Evolutionary conservation across 768 basidiomycete genomes (phyloP).

Genomic region (Ramaria sp.): DNA sequence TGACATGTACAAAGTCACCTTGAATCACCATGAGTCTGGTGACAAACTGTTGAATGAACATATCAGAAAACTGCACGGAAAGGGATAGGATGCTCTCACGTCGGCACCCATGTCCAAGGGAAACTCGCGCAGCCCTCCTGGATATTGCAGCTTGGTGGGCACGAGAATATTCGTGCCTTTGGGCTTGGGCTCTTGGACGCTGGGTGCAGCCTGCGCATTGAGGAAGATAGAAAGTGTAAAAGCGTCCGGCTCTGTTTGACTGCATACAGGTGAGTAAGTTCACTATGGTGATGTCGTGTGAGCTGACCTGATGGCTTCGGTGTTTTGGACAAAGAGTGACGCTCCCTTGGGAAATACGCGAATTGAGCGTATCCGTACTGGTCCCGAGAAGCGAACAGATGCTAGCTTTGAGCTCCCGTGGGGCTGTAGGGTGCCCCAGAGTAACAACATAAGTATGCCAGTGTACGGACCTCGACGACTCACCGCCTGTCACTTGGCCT

Average conservation of each 20-base stretch:
- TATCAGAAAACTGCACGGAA: constrained; percentile 8
- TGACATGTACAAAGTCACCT: constrained; percentile 58
- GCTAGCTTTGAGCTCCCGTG: constrained; percentile 47
- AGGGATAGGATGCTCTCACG: constrained; percentile 27
- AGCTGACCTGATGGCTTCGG: constrained; percentile 53
- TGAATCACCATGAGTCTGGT: constrained; percentile 75
- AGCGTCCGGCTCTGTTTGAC: constrained; percentile 59
- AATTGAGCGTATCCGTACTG: constrained; percentile 58
- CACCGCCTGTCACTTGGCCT: not conserved
- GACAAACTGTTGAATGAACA: constrained; percentile 35
- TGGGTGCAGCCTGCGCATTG: constrained; percentile 49
- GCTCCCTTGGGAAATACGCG: constrained; percentile 59
- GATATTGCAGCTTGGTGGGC: constrained; percentile 60
- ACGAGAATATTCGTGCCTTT: constrained; percentile 62
- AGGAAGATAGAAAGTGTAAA: constrained; percentile 71
- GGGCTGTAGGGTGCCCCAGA: constrained; percentile 58
- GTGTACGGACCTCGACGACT: no score
- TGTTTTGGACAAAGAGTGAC: constrained; percentile 48
- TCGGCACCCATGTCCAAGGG: constrained; percentile 59
- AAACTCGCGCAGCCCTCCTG: constrained; percentile 59
- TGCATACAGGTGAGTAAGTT: constrained; percentile 19
- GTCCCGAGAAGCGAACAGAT: constrained; percentile 59
- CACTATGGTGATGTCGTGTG: constrained; percentile 1
- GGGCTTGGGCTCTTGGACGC: constrained; percentile 36
- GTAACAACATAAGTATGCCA: constrained; percentile 37